Base-by-base conservation (phyloP, 768 basidiomycete species). In the Lactarius akahatsu region DNA sequence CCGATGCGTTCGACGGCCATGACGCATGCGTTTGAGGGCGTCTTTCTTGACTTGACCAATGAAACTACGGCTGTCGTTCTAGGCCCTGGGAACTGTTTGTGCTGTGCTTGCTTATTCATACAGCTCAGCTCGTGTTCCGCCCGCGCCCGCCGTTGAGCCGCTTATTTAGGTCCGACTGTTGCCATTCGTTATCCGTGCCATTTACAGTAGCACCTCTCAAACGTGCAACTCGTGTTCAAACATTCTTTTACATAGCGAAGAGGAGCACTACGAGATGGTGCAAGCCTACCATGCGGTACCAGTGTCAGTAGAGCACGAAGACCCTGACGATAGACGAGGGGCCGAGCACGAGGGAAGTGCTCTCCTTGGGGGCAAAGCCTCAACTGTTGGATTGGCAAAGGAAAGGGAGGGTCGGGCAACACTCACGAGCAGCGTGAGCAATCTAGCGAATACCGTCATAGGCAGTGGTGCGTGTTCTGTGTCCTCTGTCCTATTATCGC, bases 381-480 rank as follows among this genome's bases (percentile, higher is more conserved):
- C 74, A 75, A 54, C 67, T 74, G 45, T 67, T 70, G 66, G 59
- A 65, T 64, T 23, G 62, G 16, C 36, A 65, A 63, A 54, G 32
- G 71, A 73, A 59, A 75, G 68, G 63, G 89, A 90, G 23, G 93
- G 93, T 0, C 85, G 85, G 76, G 93, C 91, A 13, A 85, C 78
- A 52, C 75, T 94, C 32, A 69, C 80, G 23, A 90, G 90, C 69
- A 87, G 86, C 59, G 81, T 92, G 60, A 88, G 90, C 70, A 94
- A 94, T 73, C 78, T 97, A 52, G 80, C 87, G 30, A 97, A 97
- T 71, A 97, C 95, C 0, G 94, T 96, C 72, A 89, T 97, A 70
- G 94, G 94, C 16, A 96, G 91, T 62, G 93, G 93, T 87, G 75
- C 72, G 83, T 66, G n/a, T n/a, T 23, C 54, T 47, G 6, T 4